Percentiles rank a stretch among this genome's conserved stretches.
Evolutionary conservation across 805 yeast genomes (phyloP).

Genomic region (Ogataea neopini): DNA sequence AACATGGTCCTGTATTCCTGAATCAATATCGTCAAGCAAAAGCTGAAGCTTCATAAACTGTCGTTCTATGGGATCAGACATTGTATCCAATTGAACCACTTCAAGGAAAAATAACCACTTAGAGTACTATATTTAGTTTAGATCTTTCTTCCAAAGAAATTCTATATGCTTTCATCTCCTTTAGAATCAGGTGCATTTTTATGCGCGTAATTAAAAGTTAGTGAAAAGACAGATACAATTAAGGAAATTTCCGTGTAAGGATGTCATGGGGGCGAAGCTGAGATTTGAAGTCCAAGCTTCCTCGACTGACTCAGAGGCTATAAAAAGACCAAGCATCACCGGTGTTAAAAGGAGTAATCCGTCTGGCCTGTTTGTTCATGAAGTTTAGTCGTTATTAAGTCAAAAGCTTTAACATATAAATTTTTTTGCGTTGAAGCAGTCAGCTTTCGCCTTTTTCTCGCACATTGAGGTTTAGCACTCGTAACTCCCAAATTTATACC

Average conservation of each 20-base stretch:
- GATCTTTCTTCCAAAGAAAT: neutral
- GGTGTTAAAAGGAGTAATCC: too few relatives aligned
- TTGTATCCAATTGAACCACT: neutral
- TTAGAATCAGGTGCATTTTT: neutral
- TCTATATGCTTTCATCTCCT: neutral
- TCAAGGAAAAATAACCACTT: neutral
- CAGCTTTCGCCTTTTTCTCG: too few relatives aligned
- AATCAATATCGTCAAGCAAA: slow-evolving; percentile 19
- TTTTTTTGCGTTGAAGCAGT: too few relatives aligned
- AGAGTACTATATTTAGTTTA: neutral
- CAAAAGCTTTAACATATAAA: too few relatives aligned
- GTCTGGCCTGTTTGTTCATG: too few relatives aligned
- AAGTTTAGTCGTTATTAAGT: too few relatives aligned
- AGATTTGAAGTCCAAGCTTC: neutral
- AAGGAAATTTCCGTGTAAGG: neutral
- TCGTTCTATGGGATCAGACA: slow-evolving; percentile 14
- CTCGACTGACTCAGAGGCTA: too few relatives aligned
- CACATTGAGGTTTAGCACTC: too few relatives aligned
- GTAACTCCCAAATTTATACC: too few relatives aligned
- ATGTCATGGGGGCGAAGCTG: neutral
- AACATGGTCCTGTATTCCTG: slow-evolving; percentile 17
- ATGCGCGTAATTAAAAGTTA: neutral
- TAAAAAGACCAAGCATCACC: too few relatives aligned
- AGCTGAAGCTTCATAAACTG: slow-evolving; percentile 23
- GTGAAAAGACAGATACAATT: too few relatives aligned